Base-by-base conservation (phyloP, 208 protist genomes). In the Leishmania aethiopica region DNA sequence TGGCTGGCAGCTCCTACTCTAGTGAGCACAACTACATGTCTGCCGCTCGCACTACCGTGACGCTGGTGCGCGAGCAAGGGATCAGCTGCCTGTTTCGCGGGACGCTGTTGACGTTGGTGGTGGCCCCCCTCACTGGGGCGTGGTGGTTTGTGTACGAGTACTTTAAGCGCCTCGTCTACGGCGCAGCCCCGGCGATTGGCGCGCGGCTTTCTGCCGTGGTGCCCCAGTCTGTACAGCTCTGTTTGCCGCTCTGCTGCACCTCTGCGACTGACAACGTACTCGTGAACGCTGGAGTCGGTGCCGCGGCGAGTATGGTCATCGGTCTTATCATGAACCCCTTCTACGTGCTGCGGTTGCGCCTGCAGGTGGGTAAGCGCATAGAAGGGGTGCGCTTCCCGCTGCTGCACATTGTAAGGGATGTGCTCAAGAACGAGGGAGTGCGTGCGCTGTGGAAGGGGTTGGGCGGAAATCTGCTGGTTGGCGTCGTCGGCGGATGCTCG, bases 91-190 rank as follows among this genome's bases (percentile, higher is more conserved):
- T 96, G 22, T 93, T 96, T 66, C 92, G 92, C 67, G 93, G 93
- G 67, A 94, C 92, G 42, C 57, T 95, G 53, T 85, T 96, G 45
- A 94, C 93, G n/a, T 80, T 95, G 42, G 72, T 91, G 3, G 90
- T 95, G 40, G 81, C 91, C 10, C 93, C 93, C 17, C 79, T 96
- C 72, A 94, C 90, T 7, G 93, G 93, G 19, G 90, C 90, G 64
- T 96, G 93, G 92, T 96, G 93, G 92, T 91, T 93, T 75, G 83
- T 95, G 25, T 96, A 96, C 81, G 93, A 96, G 70, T 86, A 77
- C 5, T 88, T 96, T 80, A 96, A 96, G 82, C 80, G 88, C 28
- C 66, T 78, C 53, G 82, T 83, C 19, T 96, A 96, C 84, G 84
- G 72, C 45, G 81, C 77, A 15, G 85, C 84, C 2, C 86, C 86